Conservation (phyloP, 179 eudicot species). For the Beta macrorhiza region DNA sequence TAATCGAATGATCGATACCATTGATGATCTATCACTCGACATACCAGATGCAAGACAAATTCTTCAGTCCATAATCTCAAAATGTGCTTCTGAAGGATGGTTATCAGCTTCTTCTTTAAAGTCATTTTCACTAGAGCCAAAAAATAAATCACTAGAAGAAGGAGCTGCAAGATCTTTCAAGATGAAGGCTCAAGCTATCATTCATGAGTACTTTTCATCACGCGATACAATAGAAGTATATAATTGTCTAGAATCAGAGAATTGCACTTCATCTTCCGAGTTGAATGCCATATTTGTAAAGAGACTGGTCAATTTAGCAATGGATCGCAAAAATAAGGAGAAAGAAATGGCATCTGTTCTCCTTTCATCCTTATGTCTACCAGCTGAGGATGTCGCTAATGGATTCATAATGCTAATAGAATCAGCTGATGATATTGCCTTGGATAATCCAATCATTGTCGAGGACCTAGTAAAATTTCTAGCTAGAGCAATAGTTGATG, state of each 20-base stretch:
- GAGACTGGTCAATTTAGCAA: conserved; percentile 66
- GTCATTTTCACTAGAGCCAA: conserved; percentile 36
- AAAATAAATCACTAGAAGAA: conserved; percentile 38
- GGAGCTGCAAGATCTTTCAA: conserved; percentile 51
- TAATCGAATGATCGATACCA: conserved; percentile 57
- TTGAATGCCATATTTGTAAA: conserved; percentile 77
- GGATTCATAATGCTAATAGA: conserved; percentile 70
- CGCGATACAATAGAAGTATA: conserved; percentile 71
- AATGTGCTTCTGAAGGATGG: conserved; percentile 91
- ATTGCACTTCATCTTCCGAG: conserved; percentile 41
- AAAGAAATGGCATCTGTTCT: conserved; percentile 91
- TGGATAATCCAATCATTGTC: conserved; percentile 68
- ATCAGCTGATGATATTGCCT: conserved; percentile 78
- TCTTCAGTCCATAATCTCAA: conserved; percentile 59
- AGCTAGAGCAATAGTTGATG: conserved; percentile 82
- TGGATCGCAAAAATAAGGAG: conserved; percentile 84
- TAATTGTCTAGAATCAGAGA: conserved; percentile 57
- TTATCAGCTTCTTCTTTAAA: conserved; percentile 65
- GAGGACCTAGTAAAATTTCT: conserved; percentile 83
- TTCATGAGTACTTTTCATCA: conserved; percentile 73
- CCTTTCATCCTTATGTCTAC: conserved; percentile 67
- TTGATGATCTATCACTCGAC: conserved; percentile 80
- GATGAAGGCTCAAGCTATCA: conserved; percentile 55
- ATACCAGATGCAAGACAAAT: conserved; percentile 66
- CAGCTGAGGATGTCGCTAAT: conserved; percentile 61